Evolutionary conservation across 768 basidiomycete species (phyloP).

Genomic region (Chalciporus chontae): DNA sequence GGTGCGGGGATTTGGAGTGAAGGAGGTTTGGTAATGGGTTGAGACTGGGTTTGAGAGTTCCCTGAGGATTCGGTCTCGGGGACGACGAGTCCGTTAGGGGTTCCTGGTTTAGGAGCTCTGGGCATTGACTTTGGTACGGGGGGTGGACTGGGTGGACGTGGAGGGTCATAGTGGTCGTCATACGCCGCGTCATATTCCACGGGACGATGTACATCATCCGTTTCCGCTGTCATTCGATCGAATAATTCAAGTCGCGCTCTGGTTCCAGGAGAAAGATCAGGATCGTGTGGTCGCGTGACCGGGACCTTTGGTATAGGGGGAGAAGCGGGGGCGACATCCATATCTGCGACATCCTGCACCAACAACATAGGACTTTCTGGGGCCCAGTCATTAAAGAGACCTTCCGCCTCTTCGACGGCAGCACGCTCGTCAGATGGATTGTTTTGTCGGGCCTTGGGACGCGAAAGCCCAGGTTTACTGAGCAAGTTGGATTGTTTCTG

Average conservation of each 20-base stretch:
- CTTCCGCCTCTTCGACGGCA: background rate
- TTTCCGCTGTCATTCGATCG: conserved; percentile 22
- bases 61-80: conserved; percentile 32
- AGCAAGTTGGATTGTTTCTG: background rate
- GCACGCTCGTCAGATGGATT: background rate
- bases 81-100: conserved; percentile 22
- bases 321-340: background rate
- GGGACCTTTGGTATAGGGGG: conserved; percentile 3
- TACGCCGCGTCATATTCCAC: background rate
- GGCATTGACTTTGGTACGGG: background rate
- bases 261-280: conserved; percentile 26
- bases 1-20: background rate
- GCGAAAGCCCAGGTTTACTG: background rate
- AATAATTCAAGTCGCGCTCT: conserved; percentile 27
- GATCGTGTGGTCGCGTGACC: background rate
- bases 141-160: conserved; percentile 3
- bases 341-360: background rate
- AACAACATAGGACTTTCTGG: background rate
- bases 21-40: background rate
- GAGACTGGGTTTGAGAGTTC: conserved; percentile 20
- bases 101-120: conserved; percentile 1
- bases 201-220: background rate
- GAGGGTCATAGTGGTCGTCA: background rate
- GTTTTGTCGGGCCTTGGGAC: background rate
- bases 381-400: background rate